These are phyloP conservation scores for Beauveria rudraprayagi DNA, from an alignment of 2,329 filamentous ascomycete genomes.

Conservation along the genomic window DNA sequence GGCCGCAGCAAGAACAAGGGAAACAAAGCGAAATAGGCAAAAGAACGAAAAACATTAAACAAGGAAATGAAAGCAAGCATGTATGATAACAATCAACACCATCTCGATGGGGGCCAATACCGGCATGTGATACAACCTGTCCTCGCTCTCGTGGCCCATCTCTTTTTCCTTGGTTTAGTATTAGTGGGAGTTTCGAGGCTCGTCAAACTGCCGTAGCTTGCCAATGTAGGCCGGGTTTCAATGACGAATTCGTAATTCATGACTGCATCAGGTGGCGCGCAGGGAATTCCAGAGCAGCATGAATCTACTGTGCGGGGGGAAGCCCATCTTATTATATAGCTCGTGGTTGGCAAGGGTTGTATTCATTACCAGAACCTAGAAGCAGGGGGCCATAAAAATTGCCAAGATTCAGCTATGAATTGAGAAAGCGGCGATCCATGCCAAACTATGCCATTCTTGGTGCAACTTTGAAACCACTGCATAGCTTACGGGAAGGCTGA, in stretches of 20 bases:
- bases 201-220: neutral
- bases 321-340: neutral
- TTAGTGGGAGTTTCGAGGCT: neutral
- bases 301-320: neutral
- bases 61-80: neutral
- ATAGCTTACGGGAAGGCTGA: neutral
- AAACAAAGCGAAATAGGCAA: too few species aligned
- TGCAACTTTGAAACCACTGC: neutral
- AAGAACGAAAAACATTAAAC: neutral
- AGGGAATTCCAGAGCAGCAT: neutral
- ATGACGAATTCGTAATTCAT: neutral
- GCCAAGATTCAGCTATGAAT: neutral
- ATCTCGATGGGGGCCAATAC: neutral
- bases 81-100: too few species aligned
- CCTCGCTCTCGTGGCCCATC: neutral
- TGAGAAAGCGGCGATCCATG: neutral
- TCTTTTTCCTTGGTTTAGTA: neutral
- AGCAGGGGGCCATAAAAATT: neutral
- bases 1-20: neutral
- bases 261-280: neutral
- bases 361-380: neutral
- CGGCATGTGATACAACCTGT: slow-evolving; percentile 2
- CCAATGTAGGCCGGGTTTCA: neutral
- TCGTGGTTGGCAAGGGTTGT: neutral
- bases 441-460: neutral